phyloP scores from a whole-genome alignment of 2,329 filamentous ascomycete genomes.

The Xylaria digitata region DNA sequence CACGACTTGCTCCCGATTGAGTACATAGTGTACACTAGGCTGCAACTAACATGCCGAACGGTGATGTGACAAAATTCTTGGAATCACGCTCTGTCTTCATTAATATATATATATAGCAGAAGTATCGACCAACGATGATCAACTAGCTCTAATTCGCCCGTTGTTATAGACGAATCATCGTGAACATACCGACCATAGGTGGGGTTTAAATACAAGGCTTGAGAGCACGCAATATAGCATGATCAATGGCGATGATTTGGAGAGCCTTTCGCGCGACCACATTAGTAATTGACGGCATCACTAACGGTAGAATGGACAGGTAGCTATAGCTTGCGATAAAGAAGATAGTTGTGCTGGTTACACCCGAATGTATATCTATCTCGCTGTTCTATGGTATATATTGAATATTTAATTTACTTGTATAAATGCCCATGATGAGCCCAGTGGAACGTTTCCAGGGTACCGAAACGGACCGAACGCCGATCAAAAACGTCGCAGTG shows the following conservation, averaged over 20 bases:
- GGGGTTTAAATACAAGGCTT: conserved; percentile 4
- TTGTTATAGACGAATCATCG: neutral
- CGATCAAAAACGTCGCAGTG: conserved; percentile 61
- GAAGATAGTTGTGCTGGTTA: neutral
- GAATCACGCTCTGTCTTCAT: neutral
- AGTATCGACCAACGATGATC: neutral
- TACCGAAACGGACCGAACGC: conserved; percentile 15
- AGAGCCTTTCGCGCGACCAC: conserved; percentile 19
- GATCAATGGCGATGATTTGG: conserved; percentile 26
- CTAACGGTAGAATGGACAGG: neutral
- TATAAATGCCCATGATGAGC: conserved; percentile 24
- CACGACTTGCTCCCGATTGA: neutral
- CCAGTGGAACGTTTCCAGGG: conserved; percentile 4
- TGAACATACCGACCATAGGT: neutral
- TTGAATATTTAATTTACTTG: neutral
- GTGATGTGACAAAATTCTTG: neutral
- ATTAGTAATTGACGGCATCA: conserved; percentile 30
- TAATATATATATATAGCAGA: neutral
- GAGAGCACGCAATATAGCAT: conserved; percentile 40
- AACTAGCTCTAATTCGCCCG: neutral
- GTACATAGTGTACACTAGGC: no score
- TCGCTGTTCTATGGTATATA: neutral
- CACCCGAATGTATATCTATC: neutral
- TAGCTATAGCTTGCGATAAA: neutral
- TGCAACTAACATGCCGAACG: neutral